Base-by-base conservation (phyloP, 139 green algal species). In the Trebouxia sp. region DNA sequence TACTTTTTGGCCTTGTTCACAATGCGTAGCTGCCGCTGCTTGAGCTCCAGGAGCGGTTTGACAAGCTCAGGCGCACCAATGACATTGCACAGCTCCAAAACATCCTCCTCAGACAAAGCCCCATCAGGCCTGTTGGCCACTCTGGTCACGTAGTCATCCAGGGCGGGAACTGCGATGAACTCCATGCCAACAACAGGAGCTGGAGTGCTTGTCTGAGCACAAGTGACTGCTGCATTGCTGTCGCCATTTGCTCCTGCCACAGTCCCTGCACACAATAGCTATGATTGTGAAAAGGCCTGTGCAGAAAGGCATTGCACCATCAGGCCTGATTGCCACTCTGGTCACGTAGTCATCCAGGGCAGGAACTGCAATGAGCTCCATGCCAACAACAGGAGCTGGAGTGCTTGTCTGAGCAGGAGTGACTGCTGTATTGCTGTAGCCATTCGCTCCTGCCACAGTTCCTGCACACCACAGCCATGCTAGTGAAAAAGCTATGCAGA, bases 61-160 rank as follows among this genome's bases (percentile, higher is more conserved):
- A 66, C 55, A 39, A 66, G 55, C 55, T 66, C 55, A 66, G n/a
- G 55, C 5, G 55, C 55, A 66, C 37, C 37, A 28, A 66, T 66
- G 14, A 28, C n/a, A 10, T 0, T 66, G 55, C 55, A 66, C 1
- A 66, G n/a, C n/a, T 66, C 55, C 55, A 66, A 14, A 35, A 66
- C 37, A 28, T 66, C 55, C 55, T 66, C 55, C n/a, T 66, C 55
- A 39, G 55, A 66, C 1, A 66, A 28, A 6, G 55, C 55, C n/a
- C 55, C 55, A 66, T 66, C 55, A 20, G 55, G 55, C 24, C 55
- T n/a, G n/a, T 39, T n/a, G n/a, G 35, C 55, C 4, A 66, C 55
- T 10, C 55, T 66, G 55, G 8, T 66, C n/a, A 66, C 55, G 17
- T 39, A 66, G 55, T 66, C 55, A 39, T 66, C 55, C 55, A 66